Evolutionary conservation across 2,329 filamentous ascomycete genomes (phyloP), one percentile per base, ranked within the genome.

Genomic region (Epichloe glyceriae): DNA sequence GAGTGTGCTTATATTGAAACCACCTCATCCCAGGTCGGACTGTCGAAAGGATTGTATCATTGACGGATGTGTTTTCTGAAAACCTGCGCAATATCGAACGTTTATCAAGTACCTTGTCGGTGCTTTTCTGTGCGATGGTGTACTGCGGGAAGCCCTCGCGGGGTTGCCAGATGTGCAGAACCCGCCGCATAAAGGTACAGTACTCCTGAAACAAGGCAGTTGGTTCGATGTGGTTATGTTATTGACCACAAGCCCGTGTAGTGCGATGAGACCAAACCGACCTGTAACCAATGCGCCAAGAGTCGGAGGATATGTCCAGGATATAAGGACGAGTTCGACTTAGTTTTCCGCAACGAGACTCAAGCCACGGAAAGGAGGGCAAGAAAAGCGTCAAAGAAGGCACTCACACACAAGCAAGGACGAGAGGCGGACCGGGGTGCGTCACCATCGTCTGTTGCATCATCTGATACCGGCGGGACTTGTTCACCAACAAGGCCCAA

Each of bases 161-260:
- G 67, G 84, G 83, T 59, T 88, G 84, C 60, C 83, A 85, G 68
- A 86, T 83, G 78, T 88, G 84, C 64, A 78, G 83, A 62, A 83
- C 76, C 37, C 75, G 84, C 56, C 75, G 83, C 58, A 87, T 88
- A 62, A 87, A 87, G 76, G 84, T 85, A 72, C 17, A 44, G 2
- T 38, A 30, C 19, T 14, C 10, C 30, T 20, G 26, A 26, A 20
- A 20, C 17, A n/a, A 15, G 17, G 17, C 43, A 39, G n/a, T 8
- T 8, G 14, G 7, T 19, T 2, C 5, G 19, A 30, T 6, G 37
- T 46, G n/a, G 14, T 8, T 14, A 8, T 19, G 6, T 15, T 33
- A 30, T 46, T 53, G 33, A 51, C 47, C 40, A 15, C 33, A 45
- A 14, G 12, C 15, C 17, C 5, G 5, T 34, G 17, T 57, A 85